Percentiles rank a stretch among this genome's conserved stretches.
These are phyloP conservation scores for Shiraia sp. DNA, from an alignment of 2,329 filamentous ascomycete species.

Conservation along the genomic window DNA sequence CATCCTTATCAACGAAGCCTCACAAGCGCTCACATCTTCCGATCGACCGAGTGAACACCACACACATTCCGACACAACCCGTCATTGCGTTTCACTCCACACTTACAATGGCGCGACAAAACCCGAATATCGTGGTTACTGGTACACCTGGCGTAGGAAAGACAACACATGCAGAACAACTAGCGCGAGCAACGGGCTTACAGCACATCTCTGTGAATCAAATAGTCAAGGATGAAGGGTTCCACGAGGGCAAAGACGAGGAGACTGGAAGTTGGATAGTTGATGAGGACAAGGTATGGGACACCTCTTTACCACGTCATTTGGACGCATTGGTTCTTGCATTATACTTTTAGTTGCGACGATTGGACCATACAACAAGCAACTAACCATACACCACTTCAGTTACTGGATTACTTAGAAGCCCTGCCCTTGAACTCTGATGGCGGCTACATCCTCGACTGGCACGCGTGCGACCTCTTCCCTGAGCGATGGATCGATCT, in stretches of 20 bases:
- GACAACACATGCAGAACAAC: constrained; percentile 83
- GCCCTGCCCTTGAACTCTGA: constrained; percentile 65
- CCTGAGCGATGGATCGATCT: constrained; percentile 93
- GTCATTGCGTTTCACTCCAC: not conserved
- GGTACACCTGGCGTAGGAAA: constrained; percentile 96
- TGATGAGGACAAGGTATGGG: constrained; percentile 85
- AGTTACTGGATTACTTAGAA: constrained; percentile 89
- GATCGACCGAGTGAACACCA: not conserved
- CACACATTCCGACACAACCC: constrained; percentile 3
- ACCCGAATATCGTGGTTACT: constrained; percentile 90
- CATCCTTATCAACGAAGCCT: too few relatives aligned
- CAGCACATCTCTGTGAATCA: constrained; percentile 88
- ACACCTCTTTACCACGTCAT: too few relatives aligned
- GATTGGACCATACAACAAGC: not conserved
- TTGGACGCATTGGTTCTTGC: too few relatives aligned
- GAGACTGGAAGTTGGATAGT: constrained; percentile 88
- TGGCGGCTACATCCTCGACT: constrained; percentile 91
- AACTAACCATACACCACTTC: constrained; percentile 1
- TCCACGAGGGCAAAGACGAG: constrained; percentile 86
- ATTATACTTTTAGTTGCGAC: too few relatives aligned
- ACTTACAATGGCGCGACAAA: constrained; percentile 44
- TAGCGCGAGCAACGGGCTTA: constrained; percentile 76
- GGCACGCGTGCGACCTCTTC: constrained; percentile 97
- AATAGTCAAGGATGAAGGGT: constrained; percentile 84
- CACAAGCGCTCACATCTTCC: not conserved